Percentiles rank a stretch among this genome's conserved stretches.
Conservation (phyloP, 2,329 filamentous ascomycete genomes). For the Penicillium sp. region DNA sequence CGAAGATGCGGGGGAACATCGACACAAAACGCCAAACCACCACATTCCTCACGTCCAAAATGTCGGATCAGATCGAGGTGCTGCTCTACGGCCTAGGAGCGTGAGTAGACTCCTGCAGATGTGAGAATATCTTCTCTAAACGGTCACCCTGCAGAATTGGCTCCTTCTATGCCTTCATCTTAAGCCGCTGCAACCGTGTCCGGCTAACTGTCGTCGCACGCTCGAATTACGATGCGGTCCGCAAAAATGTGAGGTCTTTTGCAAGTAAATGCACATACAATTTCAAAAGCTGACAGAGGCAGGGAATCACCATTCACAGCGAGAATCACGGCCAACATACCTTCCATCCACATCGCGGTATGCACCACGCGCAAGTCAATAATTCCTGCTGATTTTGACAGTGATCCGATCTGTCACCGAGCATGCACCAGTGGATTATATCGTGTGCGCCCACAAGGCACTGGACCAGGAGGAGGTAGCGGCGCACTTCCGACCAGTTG, state of each 20-base stretch:
- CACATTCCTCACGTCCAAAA: constrained; percentile 13
- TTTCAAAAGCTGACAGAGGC: neutral
- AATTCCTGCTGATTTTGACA: constrained; percentile 7
- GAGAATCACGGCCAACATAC: constrained; percentile 44
- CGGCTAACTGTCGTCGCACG: constrained; percentile 48
- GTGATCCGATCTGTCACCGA: constrained; percentile 44
- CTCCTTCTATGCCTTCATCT: constrained; percentile 60
- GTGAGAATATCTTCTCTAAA: neutral
- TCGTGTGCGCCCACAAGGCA: constrained; percentile 46
- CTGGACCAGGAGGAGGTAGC: constrained; percentile 46
- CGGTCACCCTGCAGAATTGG: constrained; percentile 48
- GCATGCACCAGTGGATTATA: constrained; percentile 34
- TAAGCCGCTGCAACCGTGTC: constrained; percentile 46
- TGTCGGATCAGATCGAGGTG: constrained; percentile 41
- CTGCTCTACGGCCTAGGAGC: constrained; percentile 58
- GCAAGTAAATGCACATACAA: neutral
- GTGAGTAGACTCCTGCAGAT: constrained; percentile 39
- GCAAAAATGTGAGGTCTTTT: constrained; percentile 34
- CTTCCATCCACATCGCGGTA: constrained; percentile 40
- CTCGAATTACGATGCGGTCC: constrained; percentile 50
- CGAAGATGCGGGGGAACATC: neutral
- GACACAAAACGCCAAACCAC: neutral
- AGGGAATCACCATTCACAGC: constrained; percentile 48
- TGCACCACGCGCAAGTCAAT: neutral
- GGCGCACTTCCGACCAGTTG: constrained; percentile 34